A percentile compares a stretch with the other conserved stretches of the same genome.
Evolutionary conservation across 2,329 filamentous ascomycete species (phyloP).

Genomic region (Trichoderma endophyticum): DNA sequence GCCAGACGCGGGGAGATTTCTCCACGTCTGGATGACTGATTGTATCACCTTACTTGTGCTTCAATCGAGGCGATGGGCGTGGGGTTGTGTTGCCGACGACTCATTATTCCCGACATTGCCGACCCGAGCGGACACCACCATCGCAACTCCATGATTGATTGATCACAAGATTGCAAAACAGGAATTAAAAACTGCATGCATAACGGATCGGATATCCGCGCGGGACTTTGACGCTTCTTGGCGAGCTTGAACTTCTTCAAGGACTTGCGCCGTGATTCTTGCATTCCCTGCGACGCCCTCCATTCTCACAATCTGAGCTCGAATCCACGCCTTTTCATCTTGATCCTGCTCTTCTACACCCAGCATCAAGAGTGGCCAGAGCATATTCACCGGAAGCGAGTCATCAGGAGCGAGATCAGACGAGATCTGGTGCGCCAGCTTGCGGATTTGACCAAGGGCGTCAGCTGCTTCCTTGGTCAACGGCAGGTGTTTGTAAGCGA

Average conservation of each 20-base stretch:
- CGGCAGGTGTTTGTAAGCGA: constrained; percentile 53
- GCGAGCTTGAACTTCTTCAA: constrained; percentile 44
- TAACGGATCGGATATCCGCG: constrained; percentile 45
- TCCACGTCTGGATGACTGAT: not conserved
- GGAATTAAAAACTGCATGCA: constrained; percentile 48
- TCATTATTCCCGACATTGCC: not conserved
- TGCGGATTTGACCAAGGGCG: constrained; percentile 48
- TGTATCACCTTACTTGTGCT: not conserved
- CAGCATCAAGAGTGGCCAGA: constrained; percentile 56
- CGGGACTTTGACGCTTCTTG: constrained; percentile 36
- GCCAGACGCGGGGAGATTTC: not conserved
- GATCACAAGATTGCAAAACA: constrained; percentile 51
- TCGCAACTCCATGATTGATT: not conserved
- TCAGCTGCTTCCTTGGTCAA: constrained; percentile 47
- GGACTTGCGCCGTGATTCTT: constrained; percentile 43
- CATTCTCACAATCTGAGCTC: constrained; percentile 46
- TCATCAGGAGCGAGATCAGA: constrained; percentile 40
- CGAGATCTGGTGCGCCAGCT: constrained; percentile 43
- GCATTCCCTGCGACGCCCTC: constrained; percentile 44
- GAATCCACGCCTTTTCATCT: constrained; percentile 49
- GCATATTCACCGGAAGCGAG: constrained; percentile 52
- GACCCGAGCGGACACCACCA: constrained; percentile 1
- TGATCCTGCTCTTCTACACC: constrained; percentile 52
- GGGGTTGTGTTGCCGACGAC: not conserved
- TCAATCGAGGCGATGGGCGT: not conserved